Conservation (phyloP, 768 basidiomycete genomes). For the Coprinopsis sp. region DNA sequence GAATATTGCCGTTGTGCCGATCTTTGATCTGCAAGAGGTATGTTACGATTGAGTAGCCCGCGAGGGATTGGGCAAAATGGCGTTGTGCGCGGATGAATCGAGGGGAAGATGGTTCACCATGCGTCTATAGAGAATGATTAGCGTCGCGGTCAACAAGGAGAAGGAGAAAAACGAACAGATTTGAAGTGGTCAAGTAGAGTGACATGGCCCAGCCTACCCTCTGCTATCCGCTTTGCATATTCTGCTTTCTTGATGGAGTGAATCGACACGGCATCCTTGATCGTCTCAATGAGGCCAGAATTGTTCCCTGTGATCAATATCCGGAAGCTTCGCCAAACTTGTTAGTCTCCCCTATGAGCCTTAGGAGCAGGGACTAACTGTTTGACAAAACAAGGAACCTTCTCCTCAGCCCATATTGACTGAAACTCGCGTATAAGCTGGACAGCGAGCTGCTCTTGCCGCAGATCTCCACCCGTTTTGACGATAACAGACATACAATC, state of each 20-base stretch:
- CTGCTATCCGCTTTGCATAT: slow-evolving; percentile 83
- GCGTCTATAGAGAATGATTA: slow-evolving; percentile 50
- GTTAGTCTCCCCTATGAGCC: background rate
- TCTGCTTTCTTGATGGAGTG: slow-evolving; percentile 99
- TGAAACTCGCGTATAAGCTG: slow-evolving; percentile 93
- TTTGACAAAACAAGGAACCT: slow-evolving; percentile 88
- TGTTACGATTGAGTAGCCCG: slow-evolving; percentile 94
- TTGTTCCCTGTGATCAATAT: slow-evolving; percentile 92
- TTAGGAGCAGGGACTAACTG: slow-evolving; percentile 51
- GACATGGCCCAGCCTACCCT: slow-evolving; percentile 80
- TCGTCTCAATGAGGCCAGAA: slow-evolving; percentile 95
- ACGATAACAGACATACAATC: slow-evolving; percentile 96
- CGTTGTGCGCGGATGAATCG: slow-evolving; percentile 88
- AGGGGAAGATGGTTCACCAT: slow-evolving; percentile 82
- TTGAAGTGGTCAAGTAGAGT: slow-evolving; percentile 90
- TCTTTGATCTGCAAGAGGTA: slow-evolving; percentile 98
- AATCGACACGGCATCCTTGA: slow-evolving; percentile 96
- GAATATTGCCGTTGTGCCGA: slow-evolving; percentile 97
- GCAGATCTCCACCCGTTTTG: slow-evolving; percentile 93
- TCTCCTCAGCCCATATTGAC: slow-evolving; percentile 92
- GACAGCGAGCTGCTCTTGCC: slow-evolving; percentile 96
- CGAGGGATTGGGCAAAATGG: slow-evolving; percentile 90
- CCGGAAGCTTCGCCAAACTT: slow-evolving; percentile 62
- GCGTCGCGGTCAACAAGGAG: background rate
- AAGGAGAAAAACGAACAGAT: slow-evolving; percentile 45